Conservation (phyloP, 768 basidiomycete species). For the Pholiota microspora region DNA sequence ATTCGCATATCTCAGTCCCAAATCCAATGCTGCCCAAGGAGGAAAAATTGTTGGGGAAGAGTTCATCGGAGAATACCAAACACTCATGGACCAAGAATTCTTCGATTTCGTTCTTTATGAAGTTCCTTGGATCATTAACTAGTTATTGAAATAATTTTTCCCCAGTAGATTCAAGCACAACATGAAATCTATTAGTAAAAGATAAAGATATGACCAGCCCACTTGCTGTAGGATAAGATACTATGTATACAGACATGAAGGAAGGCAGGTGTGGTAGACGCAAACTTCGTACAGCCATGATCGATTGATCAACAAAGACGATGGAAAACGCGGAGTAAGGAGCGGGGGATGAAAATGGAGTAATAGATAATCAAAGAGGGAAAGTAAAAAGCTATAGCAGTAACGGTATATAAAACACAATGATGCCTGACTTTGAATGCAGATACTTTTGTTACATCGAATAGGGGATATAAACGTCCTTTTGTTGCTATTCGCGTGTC, state of each 20-base stretch:
- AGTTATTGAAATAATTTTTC: conserved; percentile 23
- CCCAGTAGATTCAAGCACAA: conserved; percentile 9
- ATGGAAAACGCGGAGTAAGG: conserved; percentile 12
- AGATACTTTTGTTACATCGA: conserved; percentile 29
- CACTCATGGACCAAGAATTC: conserved; percentile 92
- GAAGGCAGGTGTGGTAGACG: conserved; percentile 25
- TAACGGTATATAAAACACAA: conserved; percentile 25
- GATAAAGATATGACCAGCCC: conserved; percentile 62
- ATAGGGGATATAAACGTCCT: conserved; percentile 23
- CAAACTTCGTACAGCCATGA: conserved; percentile 19
- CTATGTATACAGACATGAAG: conserved; percentile 38
- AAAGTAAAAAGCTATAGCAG: conserved; percentile 22
- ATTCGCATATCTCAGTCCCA: conserved; percentile 79
- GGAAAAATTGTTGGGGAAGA: conserved; percentile 48
- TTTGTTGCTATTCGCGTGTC: conserved; percentile 15
- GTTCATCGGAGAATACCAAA: conserved; percentile 88
- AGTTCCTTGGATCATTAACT: conserved; percentile 84
- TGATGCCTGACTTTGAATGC: conserved; percentile 17
- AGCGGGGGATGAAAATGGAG: conserved; percentile 14
- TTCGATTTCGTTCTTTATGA: conserved; percentile 95
- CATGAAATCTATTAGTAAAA: conserved; percentile 47
- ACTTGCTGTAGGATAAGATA: conserved; percentile 48
- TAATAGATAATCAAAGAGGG: conserved; percentile 17
- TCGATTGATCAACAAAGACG: conserved; percentile 12
- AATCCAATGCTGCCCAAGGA: conserved; percentile 51